phyloP scores from a whole-genome alignment of 176 grass and related monocot species.

The Phragmites australis region DNA sequence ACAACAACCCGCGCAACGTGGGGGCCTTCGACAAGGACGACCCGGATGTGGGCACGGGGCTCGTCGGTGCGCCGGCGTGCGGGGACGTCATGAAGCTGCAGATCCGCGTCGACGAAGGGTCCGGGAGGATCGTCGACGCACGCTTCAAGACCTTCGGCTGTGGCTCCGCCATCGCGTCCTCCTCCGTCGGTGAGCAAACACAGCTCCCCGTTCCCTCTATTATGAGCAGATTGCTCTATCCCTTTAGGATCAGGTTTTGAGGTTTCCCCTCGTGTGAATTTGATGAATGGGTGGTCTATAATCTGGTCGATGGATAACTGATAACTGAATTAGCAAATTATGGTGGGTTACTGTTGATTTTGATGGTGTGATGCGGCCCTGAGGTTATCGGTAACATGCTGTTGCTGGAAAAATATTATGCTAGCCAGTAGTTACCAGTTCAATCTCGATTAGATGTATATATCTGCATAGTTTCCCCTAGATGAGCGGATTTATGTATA shows the following conservation, averaged over 20 bases:
- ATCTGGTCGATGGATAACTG: not conserved
- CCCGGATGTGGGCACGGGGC: slow-evolving; percentile 66
- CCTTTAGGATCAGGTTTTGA: not conserved
- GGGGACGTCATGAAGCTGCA: slow-evolving; percentile 98
- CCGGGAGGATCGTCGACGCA: slow-evolving; percentile 76
- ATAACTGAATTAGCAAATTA: not conserved
- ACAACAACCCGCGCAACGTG: slow-evolving; percentile 90
- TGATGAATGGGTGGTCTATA: not conserved
- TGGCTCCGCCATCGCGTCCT: slow-evolving; percentile 90
- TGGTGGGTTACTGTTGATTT: not conserved
- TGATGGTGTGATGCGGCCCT: not conserved
- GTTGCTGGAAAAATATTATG: no score
- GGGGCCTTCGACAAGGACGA: slow-evolving; percentile 90
- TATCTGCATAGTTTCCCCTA: no score
- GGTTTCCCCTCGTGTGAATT: not conserved
- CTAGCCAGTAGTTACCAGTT: not conserved
- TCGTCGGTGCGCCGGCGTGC: slow-evolving; percentile 90
- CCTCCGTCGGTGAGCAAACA: slow-evolving; percentile 68
- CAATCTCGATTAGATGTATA: not conserved
- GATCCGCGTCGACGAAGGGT: slow-evolving; percentile 72
- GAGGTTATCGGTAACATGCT: not conserved
- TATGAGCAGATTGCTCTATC: not conserved
- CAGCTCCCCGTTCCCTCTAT: not conserved
- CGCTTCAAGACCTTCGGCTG: slow-evolving; percentile 98
- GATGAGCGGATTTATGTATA: not conserved